phyloP scores from a whole-genome alignment of 2,329 filamentous ascomycete genomes.

The Colletotrichum gigasporum region DNA sequence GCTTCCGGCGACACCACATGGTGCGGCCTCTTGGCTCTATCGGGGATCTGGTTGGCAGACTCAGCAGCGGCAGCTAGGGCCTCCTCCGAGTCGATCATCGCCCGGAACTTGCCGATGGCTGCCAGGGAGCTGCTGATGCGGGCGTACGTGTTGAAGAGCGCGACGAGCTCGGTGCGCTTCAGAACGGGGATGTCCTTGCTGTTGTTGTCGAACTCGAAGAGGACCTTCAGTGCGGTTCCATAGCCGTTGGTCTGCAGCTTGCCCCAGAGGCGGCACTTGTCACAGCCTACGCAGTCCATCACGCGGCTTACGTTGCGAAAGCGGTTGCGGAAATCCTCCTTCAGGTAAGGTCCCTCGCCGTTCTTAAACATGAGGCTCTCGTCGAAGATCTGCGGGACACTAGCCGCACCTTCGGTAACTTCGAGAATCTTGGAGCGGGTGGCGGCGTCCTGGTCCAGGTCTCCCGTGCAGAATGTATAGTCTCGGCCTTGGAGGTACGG shows the following conservation, averaged over 20 bases:
- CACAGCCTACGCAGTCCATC: slow-evolving; percentile 99
- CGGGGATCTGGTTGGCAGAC: slow-evolving; percentile 37
- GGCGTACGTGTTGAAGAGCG: slow-evolving; percentile 92
- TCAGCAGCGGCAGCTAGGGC: slow-evolving; percentile 35
- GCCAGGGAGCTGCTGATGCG: slow-evolving; percentile 84
- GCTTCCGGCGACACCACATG: slow-evolving; percentile 44
- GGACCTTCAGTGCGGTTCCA: slow-evolving; percentile 91
- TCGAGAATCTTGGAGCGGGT: slow-evolving; percentile 86
- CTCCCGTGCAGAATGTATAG: slow-evolving; percentile 94
- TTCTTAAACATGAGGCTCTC: slow-evolving; percentile 95
- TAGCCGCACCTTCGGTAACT: slow-evolving; percentile 76
- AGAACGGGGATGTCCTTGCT: slow-evolving; percentile 74
- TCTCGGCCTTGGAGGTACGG: slow-evolving; percentile 72
- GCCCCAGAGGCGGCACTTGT: slow-evolving; percentile 98
- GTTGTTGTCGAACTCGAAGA: slow-evolving; percentile 88
- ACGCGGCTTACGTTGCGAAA: slow-evolving; percentile 96
- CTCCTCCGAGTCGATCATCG: slow-evolving; percentile 56
- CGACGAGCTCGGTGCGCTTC: slow-evolving; percentile 90
- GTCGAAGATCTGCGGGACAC: slow-evolving; percentile 86
- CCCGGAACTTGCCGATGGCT: slow-evolving; percentile 77
- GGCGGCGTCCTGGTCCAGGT: slow-evolving; percentile 77
- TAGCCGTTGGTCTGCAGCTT: slow-evolving; percentile 97
- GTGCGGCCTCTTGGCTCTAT: slow-evolving; percentile 55
- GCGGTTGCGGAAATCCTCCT: slow-evolving; percentile 96
- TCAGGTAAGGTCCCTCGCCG: slow-evolving; percentile 78